A percentile compares a stretch with the other conserved stretches of the same genome.
Evolutionary conservation across 2,329 filamentous ascomycete species (phyloP).

Genomic region (Aphanocladium album): DNA sequence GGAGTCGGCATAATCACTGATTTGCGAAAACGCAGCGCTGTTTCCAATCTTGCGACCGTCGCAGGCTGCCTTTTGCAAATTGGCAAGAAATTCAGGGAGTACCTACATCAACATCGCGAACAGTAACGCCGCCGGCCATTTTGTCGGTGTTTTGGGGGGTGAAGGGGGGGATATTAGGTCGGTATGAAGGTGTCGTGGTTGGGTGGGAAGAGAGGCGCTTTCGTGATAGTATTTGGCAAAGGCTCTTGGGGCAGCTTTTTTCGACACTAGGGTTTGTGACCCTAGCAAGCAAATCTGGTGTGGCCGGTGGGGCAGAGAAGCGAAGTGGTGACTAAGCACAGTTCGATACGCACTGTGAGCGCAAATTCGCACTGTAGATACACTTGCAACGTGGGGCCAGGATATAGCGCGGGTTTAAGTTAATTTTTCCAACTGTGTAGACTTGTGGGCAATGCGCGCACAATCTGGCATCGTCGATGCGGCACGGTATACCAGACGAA

Average conservation of each 20-base stretch:
- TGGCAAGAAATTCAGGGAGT: constrained; percentile 24
- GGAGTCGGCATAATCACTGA: constrained; percentile 3
- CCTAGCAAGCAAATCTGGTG: constrained; percentile 22
- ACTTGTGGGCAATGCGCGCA: not conserved
- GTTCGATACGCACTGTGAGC: constrained; percentile 13
- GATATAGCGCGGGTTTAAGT: not conserved
- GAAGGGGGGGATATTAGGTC: constrained; percentile 16
- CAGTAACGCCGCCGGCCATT: constrained; percentile 74
- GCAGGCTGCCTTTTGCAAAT: not conserved
- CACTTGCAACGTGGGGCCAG: not conserved
- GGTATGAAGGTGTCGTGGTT: constrained; percentile 26
- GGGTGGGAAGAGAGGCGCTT: constrained; percentile 15
- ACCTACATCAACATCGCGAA: constrained; percentile 83
- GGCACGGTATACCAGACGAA: not conserved
- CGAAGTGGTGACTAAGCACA: constrained; percentile 22
- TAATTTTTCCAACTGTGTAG: not conserved
- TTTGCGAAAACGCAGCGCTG: not conserved
- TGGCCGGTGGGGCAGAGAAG: not conserved
- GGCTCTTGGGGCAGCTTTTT: constrained; percentile 18
- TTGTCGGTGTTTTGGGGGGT: constrained; percentile 51
- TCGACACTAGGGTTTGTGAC: constrained; percentile 28
- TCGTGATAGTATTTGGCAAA: constrained; percentile 17
- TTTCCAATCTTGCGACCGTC: not conserved
- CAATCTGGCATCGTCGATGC: not conserved
- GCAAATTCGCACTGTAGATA: not conserved